Percentiles rank a stretch among this genome's conserved stretches.
Evolutionary conservation across 2,329 filamentous ascomycete species (phyloP).

Genomic region (Ilyonectria destructans): DNA sequence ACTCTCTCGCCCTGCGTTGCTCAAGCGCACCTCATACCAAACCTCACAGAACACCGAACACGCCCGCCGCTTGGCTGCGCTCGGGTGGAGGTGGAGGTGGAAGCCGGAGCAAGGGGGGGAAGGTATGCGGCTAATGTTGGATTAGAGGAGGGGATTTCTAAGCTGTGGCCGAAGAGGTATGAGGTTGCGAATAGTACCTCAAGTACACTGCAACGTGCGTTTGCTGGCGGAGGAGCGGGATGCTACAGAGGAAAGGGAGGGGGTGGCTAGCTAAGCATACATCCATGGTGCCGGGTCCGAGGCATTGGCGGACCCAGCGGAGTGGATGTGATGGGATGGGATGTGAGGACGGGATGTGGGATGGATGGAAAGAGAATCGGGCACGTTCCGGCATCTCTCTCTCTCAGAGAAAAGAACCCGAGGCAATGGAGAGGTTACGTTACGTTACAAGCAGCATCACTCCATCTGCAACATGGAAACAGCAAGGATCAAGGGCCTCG

Average conservation of each 20-base stretch:
- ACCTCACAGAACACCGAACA: constrained; percentile 19
- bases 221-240: no score
- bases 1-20: not conserved
- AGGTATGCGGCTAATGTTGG: not conserved
- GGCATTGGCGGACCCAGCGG: constrained; percentile 10
- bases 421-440: not conserved
- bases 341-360: constrained; percentile 2
- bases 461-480: not conserved
- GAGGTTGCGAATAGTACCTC: no score
- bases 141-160: not conserved
- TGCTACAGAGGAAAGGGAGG: no score
- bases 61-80: constrained; percentile 13
- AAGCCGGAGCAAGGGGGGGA: not conserved
- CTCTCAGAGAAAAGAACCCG: not conserved
- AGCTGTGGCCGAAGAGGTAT: constrained; percentile 1
- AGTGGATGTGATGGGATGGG: constrained; percentile 9
- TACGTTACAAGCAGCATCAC: not conserved
- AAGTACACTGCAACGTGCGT: no score
- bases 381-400: not conserved
- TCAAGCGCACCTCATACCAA: not conserved
- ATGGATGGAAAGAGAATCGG: constrained; percentile 1
- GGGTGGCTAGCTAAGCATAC: not conserved
- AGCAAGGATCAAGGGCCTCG: constrained; percentile 17
- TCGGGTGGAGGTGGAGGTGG: constrained; percentile 17
- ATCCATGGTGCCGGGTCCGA: constrained; percentile 19